phyloP scores from a whole-genome alignment of 2,329 filamentous ascomycete genomes.

The Ophiobolus disseminans region DNA sequence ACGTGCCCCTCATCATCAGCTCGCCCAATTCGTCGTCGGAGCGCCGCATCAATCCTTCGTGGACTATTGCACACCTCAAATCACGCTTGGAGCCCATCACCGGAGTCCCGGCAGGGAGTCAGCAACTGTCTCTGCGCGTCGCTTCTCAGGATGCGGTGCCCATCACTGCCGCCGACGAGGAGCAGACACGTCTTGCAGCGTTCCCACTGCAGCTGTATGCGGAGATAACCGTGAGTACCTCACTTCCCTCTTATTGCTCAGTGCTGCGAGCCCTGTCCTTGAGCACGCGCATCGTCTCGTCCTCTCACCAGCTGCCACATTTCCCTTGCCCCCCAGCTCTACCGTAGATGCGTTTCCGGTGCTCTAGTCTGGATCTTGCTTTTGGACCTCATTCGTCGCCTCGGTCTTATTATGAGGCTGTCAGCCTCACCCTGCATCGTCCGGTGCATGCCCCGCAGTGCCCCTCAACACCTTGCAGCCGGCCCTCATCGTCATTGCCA shows the following conservation, averaged over 20 bases:
- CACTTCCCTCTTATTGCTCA: slow-evolving; percentile 22
- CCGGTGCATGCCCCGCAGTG: slow-evolving; percentile 31
- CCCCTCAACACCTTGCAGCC: slow-evolving; percentile 17
- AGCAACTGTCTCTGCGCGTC: slow-evolving; percentile 76
- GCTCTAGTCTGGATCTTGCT: slow-evolving; percentile 8
- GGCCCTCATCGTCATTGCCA: slow-evolving; percentile 7
- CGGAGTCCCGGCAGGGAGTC: slow-evolving; percentile 81
- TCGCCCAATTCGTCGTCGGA: slow-evolving; percentile 83
- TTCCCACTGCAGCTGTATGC: slow-evolving; percentile 77
- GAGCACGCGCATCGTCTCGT: slow-evolving; percentile 11
- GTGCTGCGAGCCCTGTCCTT: slow-evolving; percentile 22
- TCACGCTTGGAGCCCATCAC: slow-evolving; percentile 90
- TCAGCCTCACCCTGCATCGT: slow-evolving; percentile 21
- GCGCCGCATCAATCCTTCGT: slow-evolving; percentile 88
- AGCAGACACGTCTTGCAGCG: slow-evolving; percentile 66
- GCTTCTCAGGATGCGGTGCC: slow-evolving; percentile 67
- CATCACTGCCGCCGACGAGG: slow-evolving; percentile 76
- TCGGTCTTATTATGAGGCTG: slow-evolving; percentile 26
- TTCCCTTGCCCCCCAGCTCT: slow-evolving; percentile 19
- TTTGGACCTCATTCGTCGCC: slow-evolving; percentile 20
- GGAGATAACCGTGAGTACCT: slow-evolving; percentile 75
- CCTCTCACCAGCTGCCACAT: slow-evolving; percentile 44
- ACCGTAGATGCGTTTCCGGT: slow-evolving; percentile 11
- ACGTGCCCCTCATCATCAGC: slow-evolving; percentile 76
- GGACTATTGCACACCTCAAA: slow-evolving; percentile 86